Evolutionary conservation across 306 rosid genomes (phyloP).

Genomic region (Styphnolobium japonicum): DNA sequence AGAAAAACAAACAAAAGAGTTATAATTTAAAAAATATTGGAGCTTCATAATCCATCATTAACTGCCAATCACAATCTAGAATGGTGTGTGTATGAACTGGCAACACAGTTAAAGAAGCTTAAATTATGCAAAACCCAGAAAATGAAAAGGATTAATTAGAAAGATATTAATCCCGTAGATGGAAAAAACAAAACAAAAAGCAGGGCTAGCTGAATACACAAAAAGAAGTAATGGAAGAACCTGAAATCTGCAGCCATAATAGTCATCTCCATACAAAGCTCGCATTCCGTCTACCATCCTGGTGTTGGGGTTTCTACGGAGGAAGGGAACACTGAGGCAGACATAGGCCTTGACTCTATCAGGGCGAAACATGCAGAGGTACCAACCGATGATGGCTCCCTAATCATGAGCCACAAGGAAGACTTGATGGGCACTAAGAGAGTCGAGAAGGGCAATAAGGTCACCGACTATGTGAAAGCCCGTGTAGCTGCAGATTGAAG

Average conservation of each 20-base stretch:
- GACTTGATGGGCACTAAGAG: conserved; percentile 10
- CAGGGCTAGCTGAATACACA: no score
- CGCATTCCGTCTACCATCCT: background rate
- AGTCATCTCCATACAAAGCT: conserved; percentile 32
- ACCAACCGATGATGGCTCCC: conserved; percentile 33
- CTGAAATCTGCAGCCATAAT: conserved; percentile 43
- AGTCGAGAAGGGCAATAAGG: conserved; percentile 3
- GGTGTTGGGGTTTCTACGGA: background rate
- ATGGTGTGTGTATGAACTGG: background rate
- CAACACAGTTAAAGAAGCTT: no score
- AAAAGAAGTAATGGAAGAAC: background rate
- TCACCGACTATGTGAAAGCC: conserved; percentile 29
- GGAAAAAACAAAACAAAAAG: no score
- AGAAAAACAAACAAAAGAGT: no score
- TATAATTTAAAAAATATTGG: no score
- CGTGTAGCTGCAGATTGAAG: background rate
- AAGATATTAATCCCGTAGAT: no score
- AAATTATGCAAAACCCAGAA: no score
- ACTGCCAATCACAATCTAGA: no score
- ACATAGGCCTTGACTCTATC: conserved; percentile 31
- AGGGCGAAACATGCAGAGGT: conserved; percentile 36
- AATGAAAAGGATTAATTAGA: background rate
- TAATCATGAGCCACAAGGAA: conserved; percentile 43
- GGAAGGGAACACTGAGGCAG: conserved; percentile 4
- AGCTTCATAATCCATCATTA: no score